phyloP scores from a whole-genome alignment of 169 alveolate species.

The Plasmodium vivax region DNA sequence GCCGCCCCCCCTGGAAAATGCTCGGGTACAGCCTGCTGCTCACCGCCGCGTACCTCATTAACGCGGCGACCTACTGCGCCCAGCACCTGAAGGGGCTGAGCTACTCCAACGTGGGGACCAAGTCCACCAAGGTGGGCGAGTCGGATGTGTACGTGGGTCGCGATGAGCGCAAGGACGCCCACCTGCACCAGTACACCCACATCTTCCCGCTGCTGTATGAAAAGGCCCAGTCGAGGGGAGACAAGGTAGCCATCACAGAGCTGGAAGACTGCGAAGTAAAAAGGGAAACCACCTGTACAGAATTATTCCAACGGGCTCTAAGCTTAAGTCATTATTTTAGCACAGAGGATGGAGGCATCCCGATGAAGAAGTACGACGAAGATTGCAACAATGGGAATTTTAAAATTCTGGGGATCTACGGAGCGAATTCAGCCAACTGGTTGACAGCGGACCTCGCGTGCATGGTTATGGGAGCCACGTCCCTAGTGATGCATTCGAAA shows the following conservation, averaged over 20 bases:
- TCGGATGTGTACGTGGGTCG: constrained; percentile 3
- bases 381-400: constrained; percentile 38
- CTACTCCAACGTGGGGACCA: neutral
- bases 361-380: constrained; percentile 14
- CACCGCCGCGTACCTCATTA: neutral
- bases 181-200: neutral
- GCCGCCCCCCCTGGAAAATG: neutral
- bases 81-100: neutral
- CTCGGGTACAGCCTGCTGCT: neutral
- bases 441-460: constrained; percentile 23
- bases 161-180: neutral
- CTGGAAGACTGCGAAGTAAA: constrained; percentile 9
- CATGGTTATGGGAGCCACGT: constrained; percentile 21
- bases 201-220: neutral
- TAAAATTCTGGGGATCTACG: constrained; percentile 45
- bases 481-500: constrained; percentile 58
- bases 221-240: neutral
- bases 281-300: neutral
- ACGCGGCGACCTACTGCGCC: neutral
- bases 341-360: constrained; percentile 44
- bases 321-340: neutral
- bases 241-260: constrained; percentile 4
- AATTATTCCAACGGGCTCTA: neutral
- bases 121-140: neutral
- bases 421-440: constrained; percentile 60